phyloP scores from a whole-genome alignment of 2,329 filamentous ascomycete genomes.

The Scytalidium lignicola region DNA sequence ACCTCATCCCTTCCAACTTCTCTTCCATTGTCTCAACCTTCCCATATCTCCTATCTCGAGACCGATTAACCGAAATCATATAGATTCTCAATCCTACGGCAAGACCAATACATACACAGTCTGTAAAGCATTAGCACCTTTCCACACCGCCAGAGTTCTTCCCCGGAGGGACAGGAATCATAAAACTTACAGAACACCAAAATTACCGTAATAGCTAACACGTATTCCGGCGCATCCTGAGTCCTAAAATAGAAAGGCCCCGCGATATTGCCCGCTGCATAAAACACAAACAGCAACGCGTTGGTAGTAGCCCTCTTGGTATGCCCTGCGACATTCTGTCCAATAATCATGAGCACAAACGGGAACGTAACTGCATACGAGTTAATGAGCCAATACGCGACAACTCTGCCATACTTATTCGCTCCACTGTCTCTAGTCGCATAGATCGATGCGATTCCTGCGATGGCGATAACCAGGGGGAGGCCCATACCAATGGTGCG shows the following conservation, averaged over 20 bases:
- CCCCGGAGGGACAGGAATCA: no score
- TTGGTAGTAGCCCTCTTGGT: constrained; percentile 30
- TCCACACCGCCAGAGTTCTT: no score
- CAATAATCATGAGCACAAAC: constrained; percentile 26
- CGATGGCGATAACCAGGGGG: constrained; percentile 30
- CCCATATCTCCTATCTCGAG: constrained; percentile 29
- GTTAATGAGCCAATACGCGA: constrained; percentile 34
- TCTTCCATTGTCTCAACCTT: constrained; percentile 29
- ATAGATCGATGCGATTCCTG: constrained; percentile 29
- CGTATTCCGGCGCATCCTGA: no score
- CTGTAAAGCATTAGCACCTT: no score
- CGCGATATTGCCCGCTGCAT: no score
- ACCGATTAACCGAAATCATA: constrained; percentile 30
- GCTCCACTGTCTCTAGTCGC: no score
- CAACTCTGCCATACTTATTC: constrained; percentile 31
- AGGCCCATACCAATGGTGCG: constrained; percentile 29
- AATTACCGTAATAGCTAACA: no score
- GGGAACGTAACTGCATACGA: constrained; percentile 33
- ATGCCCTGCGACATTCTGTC: constrained; percentile 9
- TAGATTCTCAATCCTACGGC: no score
- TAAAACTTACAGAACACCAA: no score
- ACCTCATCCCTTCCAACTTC: constrained; percentile 30
- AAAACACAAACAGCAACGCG: constrained; percentile 21
- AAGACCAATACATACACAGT: no score
- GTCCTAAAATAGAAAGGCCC: no score